phyloP scores from a whole-genome alignment of 1,284 basidiomycete genomes.

The Cystobasidium pallidum region DNA sequence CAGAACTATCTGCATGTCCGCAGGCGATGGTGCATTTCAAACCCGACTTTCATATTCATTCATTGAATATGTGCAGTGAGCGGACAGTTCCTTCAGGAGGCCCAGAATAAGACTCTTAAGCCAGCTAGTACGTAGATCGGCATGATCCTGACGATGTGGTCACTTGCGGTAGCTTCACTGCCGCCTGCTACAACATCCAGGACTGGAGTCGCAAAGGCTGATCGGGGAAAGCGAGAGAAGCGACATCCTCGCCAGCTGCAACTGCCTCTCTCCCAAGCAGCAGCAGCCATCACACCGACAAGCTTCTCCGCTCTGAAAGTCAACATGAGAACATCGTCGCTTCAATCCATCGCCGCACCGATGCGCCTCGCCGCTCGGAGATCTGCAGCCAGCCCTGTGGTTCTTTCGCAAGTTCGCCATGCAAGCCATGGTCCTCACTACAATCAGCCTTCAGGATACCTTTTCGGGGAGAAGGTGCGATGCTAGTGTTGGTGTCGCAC shows the following conservation, averaged over 20 bases:
- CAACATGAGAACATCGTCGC: constrained; percentile 4
- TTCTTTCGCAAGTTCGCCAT: constrained; percentile 21
- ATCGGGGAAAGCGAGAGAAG: background rate
- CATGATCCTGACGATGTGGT: too few relatives aligned
- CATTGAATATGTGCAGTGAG: too few relatives aligned
- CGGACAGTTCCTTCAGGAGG: too few relatives aligned
- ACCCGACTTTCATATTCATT: too few relatives aligned
- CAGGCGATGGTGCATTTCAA: too few relatives aligned
- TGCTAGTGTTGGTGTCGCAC: background rate
- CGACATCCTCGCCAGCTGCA: background rate
- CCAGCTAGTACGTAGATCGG: too few relatives aligned
- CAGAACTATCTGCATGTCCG: background rate
- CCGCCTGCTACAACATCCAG: too few relatives aligned
- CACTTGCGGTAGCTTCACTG: too few relatives aligned
- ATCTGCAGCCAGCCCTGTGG: background rate
- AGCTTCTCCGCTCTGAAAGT: background rate
- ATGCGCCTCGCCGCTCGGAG: constrained; percentile 17
- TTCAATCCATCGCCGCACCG: constrained; percentile 17
- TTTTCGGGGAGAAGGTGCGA: constrained; percentile 85
- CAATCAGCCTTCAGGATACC: constrained; percentile 82
- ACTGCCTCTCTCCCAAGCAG: background rate
- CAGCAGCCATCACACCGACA: background rate
- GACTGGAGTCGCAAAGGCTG: background rate
- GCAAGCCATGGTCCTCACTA: constrained; percentile 66
- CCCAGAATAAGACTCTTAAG: too few relatives aligned